Percentiles rank a stretch among this genome's conserved stretches.
Conservation (phyloP, 257 asterid species). For the Ehretia macrophylla region DNA sequence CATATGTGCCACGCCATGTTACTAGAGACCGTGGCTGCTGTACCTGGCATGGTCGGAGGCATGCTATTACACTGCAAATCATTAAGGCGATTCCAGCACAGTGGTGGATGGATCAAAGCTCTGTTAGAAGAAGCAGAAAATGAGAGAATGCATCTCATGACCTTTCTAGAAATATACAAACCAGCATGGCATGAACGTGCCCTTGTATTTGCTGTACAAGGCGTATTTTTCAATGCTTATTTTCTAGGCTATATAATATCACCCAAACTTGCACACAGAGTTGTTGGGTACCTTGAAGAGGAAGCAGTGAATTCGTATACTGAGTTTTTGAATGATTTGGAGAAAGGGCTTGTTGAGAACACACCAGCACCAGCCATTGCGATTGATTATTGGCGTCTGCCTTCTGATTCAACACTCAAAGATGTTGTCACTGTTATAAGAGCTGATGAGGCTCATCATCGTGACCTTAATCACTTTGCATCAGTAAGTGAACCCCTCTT, state of each 20-base stretch:
- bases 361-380: conserved; percentile 69
- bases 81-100: conserved; percentile 59
- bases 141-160: conserved; percentile 75
- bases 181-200: conserved; percentile 60
- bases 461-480: conserved; percentile 67
- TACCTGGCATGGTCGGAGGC: conserved; percentile 77
- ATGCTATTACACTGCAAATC: conserved; percentile 66
- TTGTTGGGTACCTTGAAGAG: conserved; percentile 59
- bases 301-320: conserved; percentile 72
- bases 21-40: conserved; percentile 75
- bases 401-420: conserved; percentile 39
- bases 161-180: conserved; percentile 51
- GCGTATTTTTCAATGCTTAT: conserved; percentile 56
- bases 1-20: conserved; percentile 75
- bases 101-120: conserved; percentile 81
- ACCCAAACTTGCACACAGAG: conserved; percentile 56
- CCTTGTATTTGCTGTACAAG: conserved; percentile 53
- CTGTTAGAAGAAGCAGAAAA: conserved; percentile 66
- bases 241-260: conserved; percentile 46
- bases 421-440: conserved; percentile 59
- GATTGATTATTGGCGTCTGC: conserved; percentile 59
- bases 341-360: conserved; percentile 46
- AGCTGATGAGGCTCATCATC: conserved; percentile 80
- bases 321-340: conserved; percentile 49
- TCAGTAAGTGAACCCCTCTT: conserved; percentile 31